These are phyloP conservation scores for Cryptococcus sp. DNA, from an alignment of 1,284 basidiomycete species.

Conservation along the genomic window DNA sequence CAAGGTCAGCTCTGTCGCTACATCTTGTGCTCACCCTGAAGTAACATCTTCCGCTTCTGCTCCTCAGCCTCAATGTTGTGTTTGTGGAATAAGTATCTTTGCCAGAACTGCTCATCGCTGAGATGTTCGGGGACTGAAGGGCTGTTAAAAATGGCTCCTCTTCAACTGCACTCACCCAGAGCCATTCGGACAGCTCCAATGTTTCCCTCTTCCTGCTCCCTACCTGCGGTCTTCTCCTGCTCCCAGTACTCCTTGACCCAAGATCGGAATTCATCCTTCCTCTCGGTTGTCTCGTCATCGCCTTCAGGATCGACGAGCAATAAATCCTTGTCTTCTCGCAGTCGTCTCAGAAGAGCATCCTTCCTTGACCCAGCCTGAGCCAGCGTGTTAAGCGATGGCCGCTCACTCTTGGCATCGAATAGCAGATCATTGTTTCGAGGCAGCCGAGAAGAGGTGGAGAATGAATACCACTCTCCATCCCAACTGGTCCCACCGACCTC, in stretches of 20 bases:
- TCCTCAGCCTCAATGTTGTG: conserved; percentile 83
- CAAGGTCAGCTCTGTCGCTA: conserved; percentile 1
- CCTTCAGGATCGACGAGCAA: conserved; percentile 73
- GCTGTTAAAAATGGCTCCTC: not conserved
- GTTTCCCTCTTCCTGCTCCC: conserved; percentile 53
- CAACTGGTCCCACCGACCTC: conserved; percentile 60
- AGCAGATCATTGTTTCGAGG: conserved; percentile 11
- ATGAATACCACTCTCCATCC: conserved; percentile 80
- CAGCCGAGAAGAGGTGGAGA: conserved; percentile 39
- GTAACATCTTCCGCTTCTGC: conserved; percentile 72
- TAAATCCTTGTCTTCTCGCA: conserved; percentile 74
- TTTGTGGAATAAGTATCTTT: conserved; percentile 85
- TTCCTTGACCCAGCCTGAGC: conserved; percentile 59
- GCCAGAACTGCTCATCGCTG: conserved; percentile 76
- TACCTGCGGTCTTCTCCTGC: conserved; percentile 50
- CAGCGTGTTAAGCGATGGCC: conserved; percentile 37
- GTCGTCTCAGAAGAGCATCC: conserved; percentile 70
- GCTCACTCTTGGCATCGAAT: conserved; percentile 50
- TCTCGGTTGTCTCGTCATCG: conserved; percentile 56
- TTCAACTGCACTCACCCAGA: conserved; percentile 56
- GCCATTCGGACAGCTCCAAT: conserved; percentile 64
- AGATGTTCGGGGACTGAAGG: conserved; percentile 69
- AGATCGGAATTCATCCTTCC: conserved; percentile 61
- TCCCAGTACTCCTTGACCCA: conserved; percentile 64
- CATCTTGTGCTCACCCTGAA: conserved; percentile 63